Evolutionary conservation across 2,329 filamentous ascomycete genomes (phyloP).

Genomic region (Exophiala spinifera): DNA sequence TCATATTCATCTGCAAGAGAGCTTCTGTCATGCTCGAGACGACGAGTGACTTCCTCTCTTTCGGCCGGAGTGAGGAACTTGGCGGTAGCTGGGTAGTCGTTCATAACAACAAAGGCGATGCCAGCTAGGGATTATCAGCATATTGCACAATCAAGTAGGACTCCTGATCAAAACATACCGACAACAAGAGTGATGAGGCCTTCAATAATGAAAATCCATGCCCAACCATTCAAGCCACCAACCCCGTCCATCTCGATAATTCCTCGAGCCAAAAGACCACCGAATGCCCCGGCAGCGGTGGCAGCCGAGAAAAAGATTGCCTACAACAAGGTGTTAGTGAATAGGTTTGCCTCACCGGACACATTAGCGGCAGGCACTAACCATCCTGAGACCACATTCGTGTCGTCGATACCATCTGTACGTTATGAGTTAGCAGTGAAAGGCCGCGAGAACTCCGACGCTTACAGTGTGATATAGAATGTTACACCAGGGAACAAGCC

Average conservation of each 20-base stretch:
- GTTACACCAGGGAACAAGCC: constrained; percentile 38
- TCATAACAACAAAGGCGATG: constrained; percentile 46
- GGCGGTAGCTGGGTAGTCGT: constrained; percentile 50
- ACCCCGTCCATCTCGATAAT: constrained; percentile 44
- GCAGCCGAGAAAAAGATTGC: constrained; percentile 25
- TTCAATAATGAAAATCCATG: constrained; percentile 44
- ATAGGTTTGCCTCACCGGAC: no score
- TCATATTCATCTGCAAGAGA: constrained; percentile 42
- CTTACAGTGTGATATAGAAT: constrained; percentile 22
- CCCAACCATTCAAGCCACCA: constrained; percentile 43
- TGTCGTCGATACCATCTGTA: constrained; percentile 14
- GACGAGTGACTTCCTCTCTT: constrained; percentile 34
- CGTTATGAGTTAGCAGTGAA: background rate
- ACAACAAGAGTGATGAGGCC: constrained; percentile 44
- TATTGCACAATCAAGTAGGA: background rate
- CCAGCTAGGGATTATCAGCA: constrained; percentile 27
- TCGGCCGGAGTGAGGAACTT: constrained; percentile 47
- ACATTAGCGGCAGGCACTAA: background rate
- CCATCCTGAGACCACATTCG: constrained; percentile 21
- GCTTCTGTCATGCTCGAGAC: constrained; percentile 44
- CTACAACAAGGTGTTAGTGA: background rate
- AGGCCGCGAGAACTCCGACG: background rate
- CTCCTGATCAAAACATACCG: constrained; percentile 27
- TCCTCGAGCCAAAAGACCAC: constrained; percentile 37
- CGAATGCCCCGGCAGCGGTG: constrained; percentile 23